phyloP scores from a whole-genome alignment of 2,329 filamentous ascomycete genomes.

The Phymatotrichopsis omnivora region DNA sequence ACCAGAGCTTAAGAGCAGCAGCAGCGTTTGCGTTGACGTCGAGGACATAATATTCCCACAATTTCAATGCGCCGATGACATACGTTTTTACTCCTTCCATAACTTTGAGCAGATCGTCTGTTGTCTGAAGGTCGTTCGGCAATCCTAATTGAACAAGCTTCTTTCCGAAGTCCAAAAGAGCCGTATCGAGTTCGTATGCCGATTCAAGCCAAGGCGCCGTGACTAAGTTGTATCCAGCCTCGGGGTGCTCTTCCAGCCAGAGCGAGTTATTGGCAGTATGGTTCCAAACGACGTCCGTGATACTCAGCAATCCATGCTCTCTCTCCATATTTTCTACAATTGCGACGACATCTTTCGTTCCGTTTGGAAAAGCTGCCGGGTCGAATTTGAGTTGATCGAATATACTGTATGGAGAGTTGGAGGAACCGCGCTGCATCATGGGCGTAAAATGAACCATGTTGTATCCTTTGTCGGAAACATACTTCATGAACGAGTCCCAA shows the following conservation, averaged over 20 bases:
- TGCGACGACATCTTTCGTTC: constrained; percentile 67
- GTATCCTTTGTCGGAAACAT: constrained; percentile 85
- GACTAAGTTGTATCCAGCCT: constrained; percentile 86
- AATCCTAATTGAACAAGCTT: constrained; percentile 58
- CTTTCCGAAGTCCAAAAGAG: constrained; percentile 56
- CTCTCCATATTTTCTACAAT: constrained; percentile 74
- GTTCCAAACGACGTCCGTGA: constrained; percentile 97
- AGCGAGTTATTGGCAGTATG: constrained; percentile 93
- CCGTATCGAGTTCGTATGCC: constrained; percentile 52
- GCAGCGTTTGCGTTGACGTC: constrained; percentile 65
- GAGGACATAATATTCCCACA: constrained; percentile 91
- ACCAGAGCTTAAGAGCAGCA: constrained; percentile 62
- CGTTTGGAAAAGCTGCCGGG: constrained; percentile 66
- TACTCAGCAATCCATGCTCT: constrained; percentile 70
- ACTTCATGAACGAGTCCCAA: constrained; percentile 80
- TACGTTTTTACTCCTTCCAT: constrained; percentile 77
- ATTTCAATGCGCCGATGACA: constrained; percentile 62
- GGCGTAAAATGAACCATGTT: constrained; percentile 99
- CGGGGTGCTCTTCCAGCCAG: constrained; percentile 89
- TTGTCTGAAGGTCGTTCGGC: constrained; percentile 59
- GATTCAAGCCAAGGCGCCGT: constrained; percentile 72
- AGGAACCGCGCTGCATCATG: constrained; percentile 73
- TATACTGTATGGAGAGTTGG: constrained; percentile 95
- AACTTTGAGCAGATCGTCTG: constrained; percentile 64
- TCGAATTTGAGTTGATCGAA: constrained; percentile 90